These are phyloP conservation scores for Tolypocladium inflatum DNA, from an alignment of 2,329 filamentous ascomycete species.

Conservation along the genomic window DNA sequence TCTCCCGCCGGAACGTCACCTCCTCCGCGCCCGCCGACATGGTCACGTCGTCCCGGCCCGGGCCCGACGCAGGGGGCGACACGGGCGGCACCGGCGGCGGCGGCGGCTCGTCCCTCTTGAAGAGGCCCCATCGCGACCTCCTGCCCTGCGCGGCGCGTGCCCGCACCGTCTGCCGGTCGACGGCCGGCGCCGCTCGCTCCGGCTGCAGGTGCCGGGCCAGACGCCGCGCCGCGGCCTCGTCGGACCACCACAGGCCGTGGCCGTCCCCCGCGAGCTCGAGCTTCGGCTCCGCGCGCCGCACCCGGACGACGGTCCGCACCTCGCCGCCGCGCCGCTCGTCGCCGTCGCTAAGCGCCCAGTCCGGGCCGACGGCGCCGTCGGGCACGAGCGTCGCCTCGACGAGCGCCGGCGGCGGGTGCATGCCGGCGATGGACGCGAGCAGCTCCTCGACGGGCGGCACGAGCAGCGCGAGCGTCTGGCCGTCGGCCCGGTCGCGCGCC, in stretches of 20 bases:
- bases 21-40: conserved; percentile 36
- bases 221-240: conserved; percentile 34
- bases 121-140: conserved; percentile 24
- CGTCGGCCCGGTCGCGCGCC: conserved; percentile 26
- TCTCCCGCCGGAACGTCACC: conserved; percentile 40
- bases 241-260: conserved; percentile 33
- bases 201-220: conserved; percentile 35
- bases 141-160: conserved; percentile 19
- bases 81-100: conserved; percentile 1
- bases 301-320: conserved; percentile 20
- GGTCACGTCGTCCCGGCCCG: conserved; percentile 13
- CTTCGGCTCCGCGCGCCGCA: conserved; percentile 6
- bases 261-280: background rate
- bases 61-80: background rate
- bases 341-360: conserved; percentile 25
- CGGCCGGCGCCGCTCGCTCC: conserved; percentile 6
- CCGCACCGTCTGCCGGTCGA: conserved; percentile 19
- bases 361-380: conserved; percentile 23
- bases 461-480: conserved; percentile 27
- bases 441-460: conserved; percentile 32
- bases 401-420: conserved; percentile 19
- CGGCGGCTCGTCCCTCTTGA: conserved; percentile 13
- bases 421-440: conserved; percentile 25
- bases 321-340: conserved; percentile 18
- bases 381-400: conserved; percentile 38